phyloP scores from a whole-genome alignment of 1,284 basidiomycete species.

The Neotropicomus parvogracilis region DNA sequence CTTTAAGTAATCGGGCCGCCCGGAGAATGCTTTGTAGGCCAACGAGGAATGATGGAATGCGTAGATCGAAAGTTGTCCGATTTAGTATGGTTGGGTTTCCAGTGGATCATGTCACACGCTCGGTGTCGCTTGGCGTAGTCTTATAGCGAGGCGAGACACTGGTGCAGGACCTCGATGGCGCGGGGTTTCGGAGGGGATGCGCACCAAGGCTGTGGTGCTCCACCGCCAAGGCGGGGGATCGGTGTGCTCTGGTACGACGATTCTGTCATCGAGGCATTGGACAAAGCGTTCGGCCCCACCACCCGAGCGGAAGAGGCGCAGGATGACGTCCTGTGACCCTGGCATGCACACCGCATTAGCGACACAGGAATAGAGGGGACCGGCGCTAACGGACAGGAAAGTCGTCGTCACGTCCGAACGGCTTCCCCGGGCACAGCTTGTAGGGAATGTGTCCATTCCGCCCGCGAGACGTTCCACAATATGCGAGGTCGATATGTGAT shows the following conservation, averaged over 20 bases:
- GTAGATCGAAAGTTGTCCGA: slow-evolving; percentile 17
- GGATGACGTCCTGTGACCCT: slow-evolving; percentile 16
- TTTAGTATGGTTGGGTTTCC: slow-evolving; percentile 26
- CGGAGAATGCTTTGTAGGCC: slow-evolving; percentile 20
- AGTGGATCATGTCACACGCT: slow-evolving; percentile 28
- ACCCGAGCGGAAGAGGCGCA: slow-evolving; percentile 15
- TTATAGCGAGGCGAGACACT: slow-evolving; percentile 4
- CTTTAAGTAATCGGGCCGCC: slow-evolving; percentile 25
- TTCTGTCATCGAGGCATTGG: slow-evolving; percentile 5
- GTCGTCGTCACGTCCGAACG: neutral
- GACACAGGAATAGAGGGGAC: slow-evolving; percentile 21
- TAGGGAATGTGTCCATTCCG: neutral
- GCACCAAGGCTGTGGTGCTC: slow-evolving; percentile 22
- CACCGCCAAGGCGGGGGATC: slow-evolving; percentile 15
- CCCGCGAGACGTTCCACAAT: neutral
- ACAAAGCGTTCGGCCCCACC: neutral
- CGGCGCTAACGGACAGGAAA: slow-evolving; percentile 9
- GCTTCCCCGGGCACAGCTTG: slow-evolving; percentile 1
- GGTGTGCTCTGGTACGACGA: neutral
- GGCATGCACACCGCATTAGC: slow-evolving; percentile 22
- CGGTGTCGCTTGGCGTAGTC: slow-evolving; percentile 6
- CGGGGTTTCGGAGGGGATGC: slow-evolving; percentile 8
- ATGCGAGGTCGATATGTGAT: neutral
- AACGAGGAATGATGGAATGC: slow-evolving; percentile 21
- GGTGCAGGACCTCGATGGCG: slow-evolving; percentile 5